phyloP scores from a whole-genome alignment of 768 basidiomycete genomes.

The Daedaleopsis sinensis region DNA sequence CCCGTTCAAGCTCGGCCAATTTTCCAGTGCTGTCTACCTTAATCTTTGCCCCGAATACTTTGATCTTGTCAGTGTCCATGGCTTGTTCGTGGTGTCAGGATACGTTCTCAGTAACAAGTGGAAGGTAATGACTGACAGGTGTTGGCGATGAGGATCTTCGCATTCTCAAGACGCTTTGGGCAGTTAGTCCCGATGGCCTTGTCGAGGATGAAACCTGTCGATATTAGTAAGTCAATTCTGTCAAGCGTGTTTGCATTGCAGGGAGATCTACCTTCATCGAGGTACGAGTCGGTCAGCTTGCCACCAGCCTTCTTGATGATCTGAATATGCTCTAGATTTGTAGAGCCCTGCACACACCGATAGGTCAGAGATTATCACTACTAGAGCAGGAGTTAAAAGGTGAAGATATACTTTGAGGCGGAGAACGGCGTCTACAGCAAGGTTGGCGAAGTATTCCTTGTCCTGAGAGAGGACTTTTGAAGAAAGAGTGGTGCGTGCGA shows the following conservation, averaged over 20 bases:
- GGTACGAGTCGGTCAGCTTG: constrained; percentile 96
- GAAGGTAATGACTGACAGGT: constrained; percentile 67
- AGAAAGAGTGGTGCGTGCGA: constrained; percentile 92
- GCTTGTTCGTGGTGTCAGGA: constrained; percentile 49
- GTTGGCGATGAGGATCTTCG: constrained; percentile 95
- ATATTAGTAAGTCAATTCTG: neutral
- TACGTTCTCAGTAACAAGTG: constrained; percentile 2
- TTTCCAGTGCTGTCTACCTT: constrained; percentile 97
- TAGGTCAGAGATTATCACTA: constrained; percentile 3
- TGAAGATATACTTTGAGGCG: constrained; percentile 69
- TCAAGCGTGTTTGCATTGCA: too few species aligned
- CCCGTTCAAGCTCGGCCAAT: constrained; percentile 96
- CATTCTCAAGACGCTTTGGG: constrained; percentile 93
- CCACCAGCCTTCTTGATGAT: constrained; percentile 99
- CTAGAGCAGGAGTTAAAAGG: neutral
- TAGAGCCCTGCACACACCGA: constrained; percentile 69
- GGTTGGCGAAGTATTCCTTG: constrained; percentile 97
- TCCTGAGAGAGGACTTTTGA: constrained; percentile 97
- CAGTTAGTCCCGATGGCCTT: constrained; percentile 94
- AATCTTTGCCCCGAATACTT: constrained; percentile 95
- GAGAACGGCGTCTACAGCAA: constrained; percentile 96
- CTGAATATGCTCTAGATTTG: constrained; percentile 96
- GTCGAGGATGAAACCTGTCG: constrained; percentile 92
- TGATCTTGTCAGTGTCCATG: constrained; percentile 99
- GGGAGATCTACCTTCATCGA: constrained; percentile 78